phyloP scores from a whole-genome alignment of 176 grass and related monocot species.

The Avena insularis region DNA sequence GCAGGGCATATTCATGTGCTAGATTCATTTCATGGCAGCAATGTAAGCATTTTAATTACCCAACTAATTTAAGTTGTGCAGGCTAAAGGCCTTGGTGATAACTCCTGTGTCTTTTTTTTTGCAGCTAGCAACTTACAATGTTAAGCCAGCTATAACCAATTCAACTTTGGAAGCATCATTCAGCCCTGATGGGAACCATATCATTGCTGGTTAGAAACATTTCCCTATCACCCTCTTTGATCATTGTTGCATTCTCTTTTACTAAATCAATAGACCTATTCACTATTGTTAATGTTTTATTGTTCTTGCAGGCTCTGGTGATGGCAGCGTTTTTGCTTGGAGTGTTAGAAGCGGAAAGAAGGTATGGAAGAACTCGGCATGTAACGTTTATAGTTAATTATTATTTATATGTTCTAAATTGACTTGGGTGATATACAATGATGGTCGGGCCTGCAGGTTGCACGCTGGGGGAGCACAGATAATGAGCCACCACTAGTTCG shows the following conservation, averaged over 20 bases:
- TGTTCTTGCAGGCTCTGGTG: slow-evolving; percentile 76
- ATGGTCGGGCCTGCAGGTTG: slow-evolving; percentile 58
- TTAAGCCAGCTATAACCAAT: slow-evolving; percentile 79
- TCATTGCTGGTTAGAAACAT: slow-evolving; percentile 72
- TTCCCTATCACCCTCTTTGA: neutral
- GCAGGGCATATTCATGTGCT: slow-evolving; percentile 84
- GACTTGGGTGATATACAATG: too few relatives aligned
- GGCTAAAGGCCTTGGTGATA: neutral
- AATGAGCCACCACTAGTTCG: slow-evolving; percentile 86
- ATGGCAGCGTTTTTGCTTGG: slow-evolving; percentile 96
- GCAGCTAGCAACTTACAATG: slow-evolving; percentile 78
- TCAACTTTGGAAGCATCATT: slow-evolving; percentile 93
- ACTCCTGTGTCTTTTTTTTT: neutral
- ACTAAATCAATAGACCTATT: slow-evolving; percentile 10
- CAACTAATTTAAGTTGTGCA: neutral
- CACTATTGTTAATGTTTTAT: too few relatives aligned
- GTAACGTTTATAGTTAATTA: neutral
- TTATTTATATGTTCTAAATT: neutral
- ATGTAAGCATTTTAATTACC: slow-evolving; percentile 54
- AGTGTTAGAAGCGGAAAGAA: slow-evolving; percentile 92
- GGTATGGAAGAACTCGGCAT: slow-evolving; percentile 44
- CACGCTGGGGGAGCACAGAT: slow-evolving; percentile 95
- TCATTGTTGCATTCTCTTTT: slow-evolving; percentile 21
- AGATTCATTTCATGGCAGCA: slow-evolving; percentile 90
- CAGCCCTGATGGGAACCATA: slow-evolving; percentile 94